Evolutionary conservation across 306 rosid genomes (phyloP).

Genomic region (Psophocarpus tetragonolobus): DNA sequence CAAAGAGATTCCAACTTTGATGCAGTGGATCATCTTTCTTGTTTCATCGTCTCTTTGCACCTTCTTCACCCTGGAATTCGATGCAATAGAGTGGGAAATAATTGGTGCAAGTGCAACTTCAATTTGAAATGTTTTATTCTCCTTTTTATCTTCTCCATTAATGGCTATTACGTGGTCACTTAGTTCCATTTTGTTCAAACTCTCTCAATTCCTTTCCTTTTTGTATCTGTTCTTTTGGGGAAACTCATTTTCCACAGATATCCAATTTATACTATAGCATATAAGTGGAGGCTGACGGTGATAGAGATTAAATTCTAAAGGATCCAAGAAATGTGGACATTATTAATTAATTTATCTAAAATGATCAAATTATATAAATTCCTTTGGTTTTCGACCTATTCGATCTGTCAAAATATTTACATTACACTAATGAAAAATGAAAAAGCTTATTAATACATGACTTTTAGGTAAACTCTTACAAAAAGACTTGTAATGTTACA

Average conservation of each 20-base stretch:
- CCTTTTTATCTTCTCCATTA: constrained; percentile 34
- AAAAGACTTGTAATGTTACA: too few relatives aligned
- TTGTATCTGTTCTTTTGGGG: constrained; percentile 1
- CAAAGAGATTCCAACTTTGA: constrained; percentile 76
- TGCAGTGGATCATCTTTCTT: constrained; percentile 62
- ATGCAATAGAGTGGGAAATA: constrained; percentile 30
- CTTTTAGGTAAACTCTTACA: too few relatives aligned
- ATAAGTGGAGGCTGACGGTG: constrained; percentile 5
- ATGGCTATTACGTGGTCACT: constrained; percentile 49
- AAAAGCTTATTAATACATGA: neutral
- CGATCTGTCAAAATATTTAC: neutral
- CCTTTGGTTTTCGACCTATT: neutral
- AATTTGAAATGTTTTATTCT: constrained; percentile 19
- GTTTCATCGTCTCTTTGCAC: constrained; percentile 38
- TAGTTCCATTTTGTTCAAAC: constrained; percentile 51
- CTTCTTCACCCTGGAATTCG: constrained; percentile 25
- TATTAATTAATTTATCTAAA: neutral
- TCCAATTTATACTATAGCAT: constrained; percentile 34
- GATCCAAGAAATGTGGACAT: neutral
- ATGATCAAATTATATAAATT: neutral
- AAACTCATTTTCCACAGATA: constrained; percentile 10
- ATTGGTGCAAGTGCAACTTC: constrained; percentile 19
- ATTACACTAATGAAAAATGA: neutral
- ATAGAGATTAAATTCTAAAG: constrained; percentile 6
- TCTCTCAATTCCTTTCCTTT: neutral